A percentile compares a stretch with the other conserved stretches of the same genome.
Evolutionary conservation across 345 rosid species (phyloP).

Genomic region (Clarkia xantiana): DNA sequence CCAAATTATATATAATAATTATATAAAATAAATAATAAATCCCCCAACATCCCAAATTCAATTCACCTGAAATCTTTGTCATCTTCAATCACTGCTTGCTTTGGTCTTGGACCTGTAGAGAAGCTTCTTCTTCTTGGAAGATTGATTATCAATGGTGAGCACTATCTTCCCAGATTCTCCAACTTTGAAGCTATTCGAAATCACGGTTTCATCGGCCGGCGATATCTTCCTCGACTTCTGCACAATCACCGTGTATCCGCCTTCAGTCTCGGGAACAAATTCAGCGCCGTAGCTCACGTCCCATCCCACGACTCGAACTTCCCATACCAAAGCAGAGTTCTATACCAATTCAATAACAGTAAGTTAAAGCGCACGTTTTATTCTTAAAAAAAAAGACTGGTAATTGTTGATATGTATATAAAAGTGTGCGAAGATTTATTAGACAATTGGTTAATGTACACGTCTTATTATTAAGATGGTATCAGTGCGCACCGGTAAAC

Average conservation of each 20-base stretch:
- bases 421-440: no score
- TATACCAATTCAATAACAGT: no score
- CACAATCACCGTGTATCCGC: slow-evolving; percentile 30
- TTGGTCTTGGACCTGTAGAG: slow-evolving; percentile 36
- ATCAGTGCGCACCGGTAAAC: no score
- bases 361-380: no score
- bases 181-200: slow-evolving; percentile 21
- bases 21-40: no score
- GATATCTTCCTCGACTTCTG: slow-evolving; percentile 25
- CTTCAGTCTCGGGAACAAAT: slow-evolving; percentile 22
- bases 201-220: slow-evolving; percentile 17
- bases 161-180: slow-evolving; percentile 33
- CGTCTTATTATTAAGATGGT: no score
- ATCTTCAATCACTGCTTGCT: slow-evolving; percentile 13
- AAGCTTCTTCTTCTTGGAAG: slow-evolving; percentile 38
- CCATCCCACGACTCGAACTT: slow-evolving; percentile 35
- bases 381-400: no score
- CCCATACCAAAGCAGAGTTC: slow-evolving; percentile 25
- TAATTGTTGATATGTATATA: no score
- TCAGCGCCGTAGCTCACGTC: slow-evolving; percentile 39
- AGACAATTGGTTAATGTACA: no score
- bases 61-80: background rate
- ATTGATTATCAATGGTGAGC: slow-evolving; percentile 25
- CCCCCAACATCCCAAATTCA: background rate
- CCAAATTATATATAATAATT: no score